Conservation (phyloP, 768 basidiomycete genomes). For the Mycena crocata region DNA sequence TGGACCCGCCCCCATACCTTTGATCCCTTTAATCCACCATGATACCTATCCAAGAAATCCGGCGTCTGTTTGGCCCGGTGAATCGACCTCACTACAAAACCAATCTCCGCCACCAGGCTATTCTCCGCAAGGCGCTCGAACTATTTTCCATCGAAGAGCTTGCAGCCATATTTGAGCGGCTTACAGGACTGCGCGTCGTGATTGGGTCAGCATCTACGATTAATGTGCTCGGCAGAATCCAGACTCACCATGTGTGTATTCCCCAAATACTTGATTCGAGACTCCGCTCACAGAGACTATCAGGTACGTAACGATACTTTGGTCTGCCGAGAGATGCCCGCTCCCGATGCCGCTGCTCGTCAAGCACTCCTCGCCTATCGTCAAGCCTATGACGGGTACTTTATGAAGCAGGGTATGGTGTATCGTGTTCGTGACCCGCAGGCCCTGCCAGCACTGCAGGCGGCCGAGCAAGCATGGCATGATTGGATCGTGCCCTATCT, state of each 20-base stretch:
- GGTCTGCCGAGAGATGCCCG: not conserved
- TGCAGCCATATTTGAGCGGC: not conserved
- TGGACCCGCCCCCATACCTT: not conserved
- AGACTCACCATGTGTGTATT: not conserved
- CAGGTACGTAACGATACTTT: not conserved
- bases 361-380: not conserved
- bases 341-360: not conserved
- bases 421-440: not conserved
- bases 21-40: not conserved
- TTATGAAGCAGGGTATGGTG: not conserved
- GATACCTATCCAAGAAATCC: not conserved
- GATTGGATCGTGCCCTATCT: slow-evolving; percentile 9
- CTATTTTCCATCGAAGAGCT: not conserved
- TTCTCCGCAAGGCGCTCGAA: too few species aligned
- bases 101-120: not conserved
- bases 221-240: not conserved
- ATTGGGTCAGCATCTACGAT: not conserved
- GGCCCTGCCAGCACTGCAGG: not conserved
- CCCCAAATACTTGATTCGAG: not conserved
- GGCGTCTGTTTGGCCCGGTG: not conserved
- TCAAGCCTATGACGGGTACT: not conserved
- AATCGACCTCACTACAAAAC: slow-evolving; percentile 3
- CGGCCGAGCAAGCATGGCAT: slow-evolving; percentile 16
- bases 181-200: not conserved
- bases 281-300: not conserved